phyloP scores from a whole-genome alignment of 1,139 yeast species.

The Candida gigantensis region DNA sequence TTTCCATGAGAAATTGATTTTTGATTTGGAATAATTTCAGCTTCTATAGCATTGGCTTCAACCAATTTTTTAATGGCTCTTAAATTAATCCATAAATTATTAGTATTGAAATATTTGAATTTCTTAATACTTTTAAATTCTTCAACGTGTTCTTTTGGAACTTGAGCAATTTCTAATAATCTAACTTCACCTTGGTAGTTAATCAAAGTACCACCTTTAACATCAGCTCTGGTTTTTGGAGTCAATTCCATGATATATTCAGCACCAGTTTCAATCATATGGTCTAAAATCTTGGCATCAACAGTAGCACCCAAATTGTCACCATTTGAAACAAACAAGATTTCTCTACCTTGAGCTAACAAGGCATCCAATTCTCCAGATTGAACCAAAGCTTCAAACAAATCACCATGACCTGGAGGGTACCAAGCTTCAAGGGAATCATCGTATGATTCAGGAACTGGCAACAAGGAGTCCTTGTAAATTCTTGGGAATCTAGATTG shows the following conservation, averaged over 20 bases:
- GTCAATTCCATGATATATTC: constrained; percentile 98
- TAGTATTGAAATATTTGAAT: constrained; percentile 96
- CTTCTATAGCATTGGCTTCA: constrained; percentile 77
- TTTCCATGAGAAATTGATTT: constrained; percentile 80
- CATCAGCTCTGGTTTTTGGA: constrained; percentile 98
- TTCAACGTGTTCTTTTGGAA: constrained; percentile 97
- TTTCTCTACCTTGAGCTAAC: constrained; percentile 91
- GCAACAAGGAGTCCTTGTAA: constrained; percentile 88
- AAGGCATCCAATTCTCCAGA: constrained; percentile 92
- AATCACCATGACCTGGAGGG: constrained; percentile 99
- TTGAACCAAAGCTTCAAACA: constrained; percentile 85
- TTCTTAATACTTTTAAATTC: constrained; percentile 97
- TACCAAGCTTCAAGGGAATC: constrained; percentile 90
- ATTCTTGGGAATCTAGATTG: constrained; percentile 97
- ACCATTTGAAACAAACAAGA: constrained; percentile 94
- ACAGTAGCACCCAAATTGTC: constrained; percentile 99
- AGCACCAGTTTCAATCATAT: constrained; percentile 87
- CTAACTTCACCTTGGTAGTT: constrained; percentile 95
- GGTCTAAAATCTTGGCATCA: constrained; percentile 84
- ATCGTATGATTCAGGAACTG: constrained; percentile 79
- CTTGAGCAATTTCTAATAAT: constrained; percentile 96
- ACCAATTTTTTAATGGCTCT: constrained; percentile 92
- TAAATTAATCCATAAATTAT: constrained; percentile 95
- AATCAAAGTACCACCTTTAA: constrained; percentile 98
- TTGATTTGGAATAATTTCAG: constrained; percentile 94